Evolutionary conservation across 306 rosid species (phyloP), one percentile per base, ranked within the genome.

Genomic region (Lathyrus tuberosus): DNA sequence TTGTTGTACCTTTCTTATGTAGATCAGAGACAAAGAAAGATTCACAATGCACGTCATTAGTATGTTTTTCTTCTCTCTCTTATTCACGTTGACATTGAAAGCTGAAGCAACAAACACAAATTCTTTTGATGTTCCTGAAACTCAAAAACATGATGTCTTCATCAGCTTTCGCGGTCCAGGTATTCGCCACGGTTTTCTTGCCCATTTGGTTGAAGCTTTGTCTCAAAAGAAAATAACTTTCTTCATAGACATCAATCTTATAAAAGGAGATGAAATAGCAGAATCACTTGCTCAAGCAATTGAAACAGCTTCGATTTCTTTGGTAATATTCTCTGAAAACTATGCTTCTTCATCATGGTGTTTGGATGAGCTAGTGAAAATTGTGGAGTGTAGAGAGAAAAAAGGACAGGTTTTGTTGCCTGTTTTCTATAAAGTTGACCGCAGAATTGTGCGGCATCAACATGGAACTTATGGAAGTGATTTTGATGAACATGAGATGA

Each of bases 271-370:
- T 0, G 56, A 60, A 38, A 10, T 68, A 8, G 13, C 70, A 12
- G 17, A 16, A n/a, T 5, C 52, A 11, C 75, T 76, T 38, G 9
- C 40, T 18, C 9, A 0, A 3, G 75, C 80, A 47, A 76, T 76
- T 40, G 65, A 76, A 49, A 54, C 15, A 8, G 69, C 80, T 7
- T 15, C 12, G 0, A 40, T 76, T 59, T 76, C 65, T 0, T 12
- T 69, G 10, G 17, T 69, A 14, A 62, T 76, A 37, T 69, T 76
- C 73, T 47, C 80, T 8, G 4, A 24, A 5, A 6, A 48, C 44
- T 76, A 47, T 68, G 65, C 80, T 60, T 61, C 48, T 61, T 76
- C 80, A 3, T 0, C 0, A 2, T 67, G 78, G 74, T 75, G 79
- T 47, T 47, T 75, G 74, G 40, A 10, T 2, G 78, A 78, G 18